Percentiles rank a stretch among this genome's conserved stretches.
Evolutionary conservation across 768 basidiomycete genomes (phyloP).

Genomic region (Leucosporidium scottii): DNA sequence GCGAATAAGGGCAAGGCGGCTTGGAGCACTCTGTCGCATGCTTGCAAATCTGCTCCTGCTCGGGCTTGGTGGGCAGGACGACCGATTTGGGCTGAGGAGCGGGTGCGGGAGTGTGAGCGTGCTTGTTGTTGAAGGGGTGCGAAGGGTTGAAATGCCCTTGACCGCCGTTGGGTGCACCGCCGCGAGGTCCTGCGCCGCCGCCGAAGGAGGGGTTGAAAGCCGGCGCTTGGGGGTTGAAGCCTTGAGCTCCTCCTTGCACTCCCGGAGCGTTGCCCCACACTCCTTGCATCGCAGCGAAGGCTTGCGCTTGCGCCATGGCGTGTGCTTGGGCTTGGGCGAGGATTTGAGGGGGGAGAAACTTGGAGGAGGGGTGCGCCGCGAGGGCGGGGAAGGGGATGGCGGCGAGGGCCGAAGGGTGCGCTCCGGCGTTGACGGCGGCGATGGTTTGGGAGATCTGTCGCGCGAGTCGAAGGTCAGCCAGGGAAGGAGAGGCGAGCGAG

Average conservation of each 20-base stretch:
- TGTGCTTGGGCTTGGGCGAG: conserved; percentile 28
- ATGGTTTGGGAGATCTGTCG: conserved; percentile 28
- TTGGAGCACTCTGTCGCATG: conserved; percentile 87
- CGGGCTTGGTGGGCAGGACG: conserved; percentile 42
- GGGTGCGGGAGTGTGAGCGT: conserved; percentile 11
- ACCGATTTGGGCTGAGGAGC: conserved; percentile 24
- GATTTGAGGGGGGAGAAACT: conserved; percentile 9
- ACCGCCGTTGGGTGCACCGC: not conserved
- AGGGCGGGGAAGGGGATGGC: conserved; percentile 26
- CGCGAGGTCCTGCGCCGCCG: not conserved
- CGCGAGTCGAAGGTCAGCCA: too few species aligned
- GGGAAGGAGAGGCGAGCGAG: not conserved
- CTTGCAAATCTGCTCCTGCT: conserved; percentile 63
- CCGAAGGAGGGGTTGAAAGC: conserved; percentile 17
- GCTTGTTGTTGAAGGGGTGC: conserved; percentile 5
- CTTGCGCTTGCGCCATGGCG: conserved; percentile 30
- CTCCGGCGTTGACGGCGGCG: conserved; percentile 23
- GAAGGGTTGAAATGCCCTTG: conserved; percentile 14
- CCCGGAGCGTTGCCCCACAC: not conserved
- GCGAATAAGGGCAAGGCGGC: conserved; percentile 78
- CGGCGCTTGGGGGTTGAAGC: not conserved
- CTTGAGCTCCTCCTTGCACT: not conserved
- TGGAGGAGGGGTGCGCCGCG: conserved; percentile 15
- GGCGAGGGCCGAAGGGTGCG: conserved; percentile 24
- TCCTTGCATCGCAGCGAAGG: conserved; percentile 25